Conservation (phyloP, 2,329 filamentous ascomycete species). For the Trichophyton schoenleinii region DNA sequence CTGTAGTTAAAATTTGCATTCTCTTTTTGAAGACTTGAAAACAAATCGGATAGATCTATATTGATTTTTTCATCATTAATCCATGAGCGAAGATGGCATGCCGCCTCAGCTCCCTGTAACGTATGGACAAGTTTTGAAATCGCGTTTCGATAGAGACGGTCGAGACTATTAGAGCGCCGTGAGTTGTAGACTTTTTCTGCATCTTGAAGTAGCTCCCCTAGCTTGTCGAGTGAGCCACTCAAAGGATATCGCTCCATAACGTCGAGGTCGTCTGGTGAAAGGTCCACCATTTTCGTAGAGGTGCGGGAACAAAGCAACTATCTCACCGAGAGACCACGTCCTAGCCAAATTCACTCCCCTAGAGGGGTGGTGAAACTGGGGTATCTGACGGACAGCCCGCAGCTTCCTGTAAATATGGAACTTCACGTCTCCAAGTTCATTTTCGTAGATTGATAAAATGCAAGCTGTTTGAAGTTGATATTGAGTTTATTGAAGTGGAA, state of each 20-base stretch:
- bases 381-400: too few relatives aligned
- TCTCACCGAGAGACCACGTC: too few relatives aligned
- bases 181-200: constrained; percentile 7
- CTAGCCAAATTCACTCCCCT: background rate
- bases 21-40: background rate
- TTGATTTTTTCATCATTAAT: constrained; percentile 4
- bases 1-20: constrained; percentile 6
- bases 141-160: constrained; percentile 3
- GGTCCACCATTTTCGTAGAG: constrained; percentile 5
- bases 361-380: background rate
- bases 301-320: too few relatives aligned
- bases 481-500: too few relatives aligned
- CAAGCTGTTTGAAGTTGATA: too few relatives aligned
- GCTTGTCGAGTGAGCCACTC: constrained; percentile 6
- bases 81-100: constrained; percentile 9
- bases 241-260: constrained; percentile 8
- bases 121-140: constrained; percentile 7
- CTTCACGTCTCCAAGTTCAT: too few relatives aligned
- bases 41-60: constrained; percentile 6
- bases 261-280: constrained; percentile 6
- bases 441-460: too few relatives aligned
- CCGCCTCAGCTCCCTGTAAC: constrained; percentile 6
- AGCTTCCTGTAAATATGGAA: too few relatives aligned
- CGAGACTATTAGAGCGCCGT: constrained; percentile 3
- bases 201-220: constrained; percentile 4